A percentile compares a stretch with the other conserved stretches of the same genome.
phyloP scores from a whole-genome alignment of 129 eudicot species.

The Dittrichia graveolens region DNA sequence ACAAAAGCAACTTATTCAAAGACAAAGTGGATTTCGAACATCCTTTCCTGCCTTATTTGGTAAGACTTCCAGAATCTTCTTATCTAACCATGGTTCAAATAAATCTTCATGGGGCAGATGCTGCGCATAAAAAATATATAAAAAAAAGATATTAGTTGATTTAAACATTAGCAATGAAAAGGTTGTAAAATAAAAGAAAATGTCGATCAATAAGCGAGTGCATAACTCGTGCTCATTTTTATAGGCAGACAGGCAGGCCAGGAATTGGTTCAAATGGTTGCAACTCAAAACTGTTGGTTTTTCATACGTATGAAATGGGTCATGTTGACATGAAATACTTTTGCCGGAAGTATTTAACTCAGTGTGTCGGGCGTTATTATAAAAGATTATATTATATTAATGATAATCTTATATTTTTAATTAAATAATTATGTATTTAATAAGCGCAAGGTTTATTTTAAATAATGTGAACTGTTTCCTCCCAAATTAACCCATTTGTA shows the following conservation, averaged over 20 bases:
- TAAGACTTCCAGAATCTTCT: conserved; percentile 13
- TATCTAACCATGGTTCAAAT: conserved; percentile 36
- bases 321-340: neutral
- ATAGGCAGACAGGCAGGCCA: no score
- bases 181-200: no score
- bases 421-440: neutral
- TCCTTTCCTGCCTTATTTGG: conserved; percentile 19
- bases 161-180: neutral
- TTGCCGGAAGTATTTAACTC: neutral
- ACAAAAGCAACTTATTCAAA: no score
- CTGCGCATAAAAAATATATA: conserved; percentile 18
- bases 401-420: neutral
- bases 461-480: no score
- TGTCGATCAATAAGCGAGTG: no score
- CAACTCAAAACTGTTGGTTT: neutral
- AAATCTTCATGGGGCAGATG: conserved; percentile 24
- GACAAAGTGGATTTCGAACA: neutral
- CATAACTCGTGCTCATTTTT: no score
- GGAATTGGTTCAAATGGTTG: neutral
- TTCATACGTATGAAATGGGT: neutral
- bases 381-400: neutral
- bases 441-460: no score
- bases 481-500: no score
- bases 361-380: neutral
- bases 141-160: no score